These are phyloP conservation scores for Ustilago trichophora DNA, from an alignment of 1,284 basidiomycete genomes.

Conservation along the genomic window DNA sequence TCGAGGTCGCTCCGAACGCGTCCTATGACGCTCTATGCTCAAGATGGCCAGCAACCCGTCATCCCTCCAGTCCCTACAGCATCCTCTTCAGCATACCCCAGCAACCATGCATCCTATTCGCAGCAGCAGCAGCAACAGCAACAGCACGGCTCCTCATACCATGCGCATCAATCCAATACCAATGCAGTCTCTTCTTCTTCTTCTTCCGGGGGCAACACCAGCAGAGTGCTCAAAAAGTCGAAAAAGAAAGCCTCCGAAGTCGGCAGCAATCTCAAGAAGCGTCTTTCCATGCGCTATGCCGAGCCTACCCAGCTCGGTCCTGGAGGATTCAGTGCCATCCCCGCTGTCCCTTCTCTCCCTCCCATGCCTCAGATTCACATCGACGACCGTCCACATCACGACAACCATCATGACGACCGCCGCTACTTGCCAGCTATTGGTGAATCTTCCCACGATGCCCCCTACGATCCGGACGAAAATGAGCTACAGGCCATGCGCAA, in stretches of 20 bases:
- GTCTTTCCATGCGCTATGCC: constrained; percentile 65
- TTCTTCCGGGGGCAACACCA: not conserved
- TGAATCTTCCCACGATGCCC: constrained; percentile 33
- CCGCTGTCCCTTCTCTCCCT: constrained; percentile 42
- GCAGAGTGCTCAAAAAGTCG: constrained; percentile 36
- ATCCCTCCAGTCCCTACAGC: constrained; percentile 17
- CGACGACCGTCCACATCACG: constrained; percentile 19
- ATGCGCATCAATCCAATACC: constrained; percentile 2
- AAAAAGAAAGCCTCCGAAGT: constrained; percentile 55
- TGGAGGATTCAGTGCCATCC: constrained; percentile 45
- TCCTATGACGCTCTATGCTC: constrained; percentile 62
- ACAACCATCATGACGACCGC: constrained; percentile 3
- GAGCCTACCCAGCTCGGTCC: constrained; percentile 57
- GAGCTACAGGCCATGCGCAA: constrained; percentile 28
- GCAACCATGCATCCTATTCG: constrained; percentile 3
- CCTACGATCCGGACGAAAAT: constrained; percentile 24
- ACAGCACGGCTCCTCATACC: not conserved
- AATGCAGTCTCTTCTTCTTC: not conserved
- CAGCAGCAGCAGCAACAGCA: not conserved
- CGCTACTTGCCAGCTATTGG: constrained; percentile 26
- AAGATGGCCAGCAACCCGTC: constrained; percentile 34
- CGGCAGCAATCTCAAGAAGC: constrained; percentile 62
- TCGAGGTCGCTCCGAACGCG: constrained; percentile 62
- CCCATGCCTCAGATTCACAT: constrained; percentile 30
- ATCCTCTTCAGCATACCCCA: constrained; percentile 12